Base-by-base conservation (phyloP, 75 land plant genomes). In the Ceratopteris richardii region DNA sequence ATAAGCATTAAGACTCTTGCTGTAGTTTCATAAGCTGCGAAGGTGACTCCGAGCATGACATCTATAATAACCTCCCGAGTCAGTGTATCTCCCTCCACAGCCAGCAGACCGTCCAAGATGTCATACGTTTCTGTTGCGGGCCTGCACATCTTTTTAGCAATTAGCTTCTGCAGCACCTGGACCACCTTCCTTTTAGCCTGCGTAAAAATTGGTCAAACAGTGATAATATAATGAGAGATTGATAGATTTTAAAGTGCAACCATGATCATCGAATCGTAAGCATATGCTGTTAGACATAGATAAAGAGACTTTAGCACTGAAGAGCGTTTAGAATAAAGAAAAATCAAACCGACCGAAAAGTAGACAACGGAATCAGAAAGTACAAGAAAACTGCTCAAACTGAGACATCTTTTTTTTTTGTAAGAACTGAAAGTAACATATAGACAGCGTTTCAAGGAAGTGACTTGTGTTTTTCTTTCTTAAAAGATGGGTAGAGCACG, bases 1-100 rank as follows among this genome's bases (percentile, higher is more conserved):
- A 17, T 17, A 20, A 46, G 17, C 17, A 17, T 46, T 2, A 46
- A 20, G 17, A 46, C 17, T 2, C 14, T 7, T 5, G 48, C 1
- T 46, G 48, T 46, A 17, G 48, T 46, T 46, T 46, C 48, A 20
- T 46, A 46, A 20, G 48, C 48, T 46, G 48, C 48, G 17, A 46
- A 46, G 48, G 17, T 46, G 21, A 46, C 48, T 2, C 48, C 48
- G 17, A 46, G 14, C 48, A 46, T 46, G 48, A 46, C 48, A 20
- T 46, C 48, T 5, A 46, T 46, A 46, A 17, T 5, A 46, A 46
- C 21, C 21, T 46, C 48, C 5, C 48, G 48, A 46, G 48, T 46
- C 48, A 46, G 14, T 46, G 48, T 20, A 17, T 17, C 17, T 46
- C 48, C 48, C 48, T 46, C 48, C 48, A 17, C 48, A 5, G 48